Conservation (phyloP, 2,329 filamentous ascomycete species). For the Exophiala alcalophila region DNA sequence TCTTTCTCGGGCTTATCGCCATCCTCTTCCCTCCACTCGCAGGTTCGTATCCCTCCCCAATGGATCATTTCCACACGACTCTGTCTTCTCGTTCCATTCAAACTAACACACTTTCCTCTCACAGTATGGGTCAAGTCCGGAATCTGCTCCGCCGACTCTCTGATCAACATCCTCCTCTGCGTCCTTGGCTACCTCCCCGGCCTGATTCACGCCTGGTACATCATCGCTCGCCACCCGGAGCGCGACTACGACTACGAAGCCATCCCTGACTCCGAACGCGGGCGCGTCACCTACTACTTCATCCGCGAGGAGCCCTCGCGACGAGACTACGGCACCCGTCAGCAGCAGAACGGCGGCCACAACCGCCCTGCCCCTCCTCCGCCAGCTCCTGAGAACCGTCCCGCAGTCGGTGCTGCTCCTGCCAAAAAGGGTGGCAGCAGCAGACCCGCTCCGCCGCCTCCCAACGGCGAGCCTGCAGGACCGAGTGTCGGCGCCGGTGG, state of each 20-base stretch:
- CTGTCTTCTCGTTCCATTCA: constrained; percentile 3
- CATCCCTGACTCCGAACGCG: constrained; percentile 57
- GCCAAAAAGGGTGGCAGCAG: constrained; percentile 34
- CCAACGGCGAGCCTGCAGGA: constrained; percentile 32
- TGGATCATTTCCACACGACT: constrained; percentile 1
- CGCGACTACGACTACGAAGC: constrained; percentile 62
- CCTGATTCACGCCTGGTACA: constrained; percentile 95
- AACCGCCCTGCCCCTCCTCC: constrained; percentile 30
- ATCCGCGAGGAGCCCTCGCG: constrained; percentile 53
- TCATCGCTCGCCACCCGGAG: constrained; percentile 88
- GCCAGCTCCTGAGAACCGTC: constrained; percentile 29
- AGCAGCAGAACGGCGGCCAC: constrained; percentile 32
- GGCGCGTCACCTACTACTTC: constrained; percentile 73
- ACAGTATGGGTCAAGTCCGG: constrained; percentile 95
- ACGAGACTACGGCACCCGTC: constrained; percentile 43
- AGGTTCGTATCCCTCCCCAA: constrained; percentile 42
- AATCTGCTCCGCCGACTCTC: constrained; percentile 83
- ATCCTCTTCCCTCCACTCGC: constrained; percentile 40
- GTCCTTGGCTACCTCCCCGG: constrained; percentile 76
- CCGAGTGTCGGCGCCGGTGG: constrained; percentile 40
- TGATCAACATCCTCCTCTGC: constrained; percentile 94
- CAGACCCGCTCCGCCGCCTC: constrained; percentile 31
- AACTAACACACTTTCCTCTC: constrained; percentile 8
- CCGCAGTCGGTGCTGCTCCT: constrained; percentile 28
- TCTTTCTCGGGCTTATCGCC: constrained; percentile 48